Percentiles rank a stretch among this genome's conserved stretches.
Evolutionary conservation across 495 filamentous ascomycete genomes (phyloP).

Genomic region (Evernia prunastri): DNA sequence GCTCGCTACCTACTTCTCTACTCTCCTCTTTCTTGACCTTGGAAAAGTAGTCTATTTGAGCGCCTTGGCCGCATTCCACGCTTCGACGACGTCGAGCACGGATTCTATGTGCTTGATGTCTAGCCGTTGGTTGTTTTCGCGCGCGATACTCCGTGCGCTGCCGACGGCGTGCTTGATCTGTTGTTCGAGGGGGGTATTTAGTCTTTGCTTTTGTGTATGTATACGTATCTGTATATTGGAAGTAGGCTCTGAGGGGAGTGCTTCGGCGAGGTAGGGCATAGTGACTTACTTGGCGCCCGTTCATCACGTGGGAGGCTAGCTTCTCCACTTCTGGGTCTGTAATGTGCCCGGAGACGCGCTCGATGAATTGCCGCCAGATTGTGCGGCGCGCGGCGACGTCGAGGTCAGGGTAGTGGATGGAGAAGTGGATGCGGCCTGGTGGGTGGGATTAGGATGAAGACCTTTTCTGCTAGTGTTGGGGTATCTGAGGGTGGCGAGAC

Average conservation of each 20-base stretch:
- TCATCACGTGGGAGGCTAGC: slow-evolving; percentile 15
- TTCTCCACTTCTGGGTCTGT: neutral
- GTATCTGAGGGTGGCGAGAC: neutral
- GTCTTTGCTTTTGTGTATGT: no score
- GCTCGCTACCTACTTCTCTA: no score
- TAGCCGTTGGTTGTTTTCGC: slow-evolving; percentile 14
- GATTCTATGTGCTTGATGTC: slow-evolving; percentile 9
- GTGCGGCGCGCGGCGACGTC: slow-evolving; percentile 15
- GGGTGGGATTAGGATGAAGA: neutral
- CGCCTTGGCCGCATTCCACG: slow-evolving; percentile 14
- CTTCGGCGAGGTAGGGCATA: no score
- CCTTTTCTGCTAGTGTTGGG: rapidly evolving
- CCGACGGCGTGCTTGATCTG: slow-evolving; percentile 20
- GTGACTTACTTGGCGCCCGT: slow-evolving; percentile 22
- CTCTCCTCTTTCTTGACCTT: no score
- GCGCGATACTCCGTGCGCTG: slow-evolving; percentile 19
- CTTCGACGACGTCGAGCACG: slow-evolving; percentile 17
- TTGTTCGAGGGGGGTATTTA: neutral
- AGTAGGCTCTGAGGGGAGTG: no score
- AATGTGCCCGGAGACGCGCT: neutral
- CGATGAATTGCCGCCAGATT: slow-evolving; percentile 20
- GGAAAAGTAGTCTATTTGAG: slow-evolving; percentile 8
- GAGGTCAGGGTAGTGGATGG: slow-evolving; percentile 24
- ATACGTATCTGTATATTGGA: no score
- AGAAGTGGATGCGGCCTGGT: slow-evolving; percentile 40